Percentiles rank a stretch among this genome's conserved stretches.
phyloP scores from a whole-genome alignment of 2,329 filamentous ascomycete species.

The Colletotrichum endophyticum region DNA sequence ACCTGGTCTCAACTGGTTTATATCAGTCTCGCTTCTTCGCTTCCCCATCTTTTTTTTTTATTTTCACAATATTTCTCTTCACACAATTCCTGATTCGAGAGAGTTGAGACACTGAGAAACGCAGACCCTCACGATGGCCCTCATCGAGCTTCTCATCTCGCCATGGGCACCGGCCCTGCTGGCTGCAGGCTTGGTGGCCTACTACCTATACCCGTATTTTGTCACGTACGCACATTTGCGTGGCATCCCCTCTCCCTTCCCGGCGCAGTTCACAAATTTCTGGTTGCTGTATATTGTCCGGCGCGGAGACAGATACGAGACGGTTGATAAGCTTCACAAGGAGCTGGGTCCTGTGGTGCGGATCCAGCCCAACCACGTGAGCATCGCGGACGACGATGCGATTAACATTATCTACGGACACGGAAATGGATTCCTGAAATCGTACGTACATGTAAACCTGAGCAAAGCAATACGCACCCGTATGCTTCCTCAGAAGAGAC shows the following conservation, averaged over 20 bases:
- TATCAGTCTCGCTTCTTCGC: neutral
- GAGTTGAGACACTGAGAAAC: neutral
- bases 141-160: constrained; percentile 7
- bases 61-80: neutral
- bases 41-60: neutral
- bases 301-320: constrained; percentile 65
- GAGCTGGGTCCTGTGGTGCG: constrained; percentile 80
- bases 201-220: constrained; percentile 59
- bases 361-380: constrained; percentile 85
- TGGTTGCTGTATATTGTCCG: constrained; percentile 77
- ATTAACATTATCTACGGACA: constrained; percentile 81
- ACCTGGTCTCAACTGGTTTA: neutral
- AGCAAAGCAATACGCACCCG: neutral
- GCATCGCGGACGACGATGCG: constrained; percentile 79
- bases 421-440: constrained; percentile 76
- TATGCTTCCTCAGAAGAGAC: neutral
- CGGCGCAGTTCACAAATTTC: constrained; percentile 72
- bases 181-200: neutral
- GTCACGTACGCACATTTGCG: constrained; percentile 56
- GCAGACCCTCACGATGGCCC: neutral
- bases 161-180: constrained; percentile 15
- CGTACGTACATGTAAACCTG: constrained; percentile 45
- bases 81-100: neutral
- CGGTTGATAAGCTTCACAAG: constrained; percentile 76
- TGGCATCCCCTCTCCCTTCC: constrained; percentile 66